Percentiles rank a stretch among this genome's conserved stretches.
Conservation (phyloP, 75 land plant species). For the Gnetum montanum region DNA sequence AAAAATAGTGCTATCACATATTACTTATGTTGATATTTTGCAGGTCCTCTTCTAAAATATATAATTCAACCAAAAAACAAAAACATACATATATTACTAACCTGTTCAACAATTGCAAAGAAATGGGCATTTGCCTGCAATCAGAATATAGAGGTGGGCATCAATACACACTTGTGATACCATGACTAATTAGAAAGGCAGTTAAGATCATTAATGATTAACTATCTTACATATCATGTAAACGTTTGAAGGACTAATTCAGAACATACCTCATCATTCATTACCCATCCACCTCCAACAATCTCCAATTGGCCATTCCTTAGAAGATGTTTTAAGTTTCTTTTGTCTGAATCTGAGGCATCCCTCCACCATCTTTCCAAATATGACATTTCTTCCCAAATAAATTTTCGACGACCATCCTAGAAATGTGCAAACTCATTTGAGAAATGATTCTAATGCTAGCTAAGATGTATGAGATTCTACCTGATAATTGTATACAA, state of each 20-base stretch:
- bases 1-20: slow-evolving; percentile 12
- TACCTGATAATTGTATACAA: too few relatives aligned
- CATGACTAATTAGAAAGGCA: not conserved
- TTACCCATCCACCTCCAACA: slow-evolving; percentile 99
- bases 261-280: slow-evolving; percentile 93
- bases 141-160: not conserved
- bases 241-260: not conserved
- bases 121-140: slow-evolving; percentile 97
- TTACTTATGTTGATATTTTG: not conserved
- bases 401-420: slow-evolving; percentile 92
- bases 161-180: not conserved
- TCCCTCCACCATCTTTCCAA: slow-evolving; percentile 97
- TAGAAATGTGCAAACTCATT: slow-evolving; percentile 4
- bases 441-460: too few relatives aligned
- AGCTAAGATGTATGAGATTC: too few relatives aligned
- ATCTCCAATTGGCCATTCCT: slow-evolving; percentile 92
- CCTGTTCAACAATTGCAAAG: slow-evolving; percentile 98
- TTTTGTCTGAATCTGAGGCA: slow-evolving; percentile 47
- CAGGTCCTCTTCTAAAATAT: not conserved
- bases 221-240: not conserved
- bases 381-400: slow-evolving; percentile 99
- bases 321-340: slow-evolving; percentile 52
- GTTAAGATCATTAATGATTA: not conserved
- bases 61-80: too few relatives aligned
- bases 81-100: slow-evolving; percentile 5